Base-by-base conservation (phyloP, 805 yeast genomes). In the Ogataea haglerorum region DNA sequence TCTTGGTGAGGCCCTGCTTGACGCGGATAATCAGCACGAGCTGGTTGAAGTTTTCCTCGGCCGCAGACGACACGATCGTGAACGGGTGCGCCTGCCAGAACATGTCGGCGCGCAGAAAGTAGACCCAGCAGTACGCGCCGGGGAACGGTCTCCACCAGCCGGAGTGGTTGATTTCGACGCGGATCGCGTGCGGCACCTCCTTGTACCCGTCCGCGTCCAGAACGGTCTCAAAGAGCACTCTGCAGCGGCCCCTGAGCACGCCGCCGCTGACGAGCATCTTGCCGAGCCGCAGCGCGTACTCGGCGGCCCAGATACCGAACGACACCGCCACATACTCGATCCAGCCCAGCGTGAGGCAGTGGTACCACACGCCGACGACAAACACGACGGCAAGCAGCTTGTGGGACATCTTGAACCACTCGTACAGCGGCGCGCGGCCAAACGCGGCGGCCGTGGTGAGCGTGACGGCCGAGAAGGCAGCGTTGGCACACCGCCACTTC, bases 1-100 rank as follows among this genome's bases (percentile, higher is more conserved):
- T 52, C 42, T 64, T 61, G 2, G 84, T 76, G 44, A 76, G 60
- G 3, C 85, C 86, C 10, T 69, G 68, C 48, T 79, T 74, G 5
- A 73, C 73, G 53, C 73, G 72, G 34, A 76, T 63, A 37, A 68
- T 61, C 36, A 80, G 67, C 22, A 60, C 60, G 32, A 63, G 40
- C 42, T 63, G 65, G 37, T 73, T 72, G 42, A 70, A 67, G 28
- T 76, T 69, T 13, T 67, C 62, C 10, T 64, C 69, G 7, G 60
- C 59, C 5, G 57, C 62, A 0, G 72, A 57, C 14, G 74, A 70
- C 13, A 75, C 64, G 14, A 74, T 65, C 0, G 85, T 78, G 49
- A 81, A 81, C 3, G 88, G 88, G 56, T 81, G 87, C 1, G 85
- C 78, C 51, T 81, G 82, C 77, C 82, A 76, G 52, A 78, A 75